Percentiles rank a stretch among this genome's conserved stretches.
These are phyloP conservation scores for Microbotryum violaceum DNA, from an alignment of 1,284 basidiomycete genomes.

Conservation along the genomic window DNA sequence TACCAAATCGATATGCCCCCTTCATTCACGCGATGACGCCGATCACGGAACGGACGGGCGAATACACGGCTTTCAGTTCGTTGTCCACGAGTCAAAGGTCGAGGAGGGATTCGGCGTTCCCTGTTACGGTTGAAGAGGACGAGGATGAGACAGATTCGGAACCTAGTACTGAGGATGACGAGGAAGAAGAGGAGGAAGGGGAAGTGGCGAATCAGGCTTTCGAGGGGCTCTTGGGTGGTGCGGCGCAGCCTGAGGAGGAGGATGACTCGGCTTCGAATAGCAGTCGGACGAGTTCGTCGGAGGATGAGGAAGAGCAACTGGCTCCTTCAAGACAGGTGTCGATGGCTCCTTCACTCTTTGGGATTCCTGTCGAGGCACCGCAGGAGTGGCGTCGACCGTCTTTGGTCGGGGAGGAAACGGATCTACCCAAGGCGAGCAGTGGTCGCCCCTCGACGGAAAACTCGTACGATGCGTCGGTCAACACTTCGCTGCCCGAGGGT, in stretches of 20 bases:
- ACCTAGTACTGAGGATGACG: constrained; percentile 33
- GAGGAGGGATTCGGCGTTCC: constrained; percentile 18
- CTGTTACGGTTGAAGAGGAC: constrained; percentile 15
- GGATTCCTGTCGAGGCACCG: too few relatives aligned
- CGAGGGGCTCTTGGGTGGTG: constrained; percentile 4
- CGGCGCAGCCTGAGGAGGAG: constrained; percentile 9
- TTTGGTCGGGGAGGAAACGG: neutral
- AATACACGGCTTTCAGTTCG: constrained; percentile 51
- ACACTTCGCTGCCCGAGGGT: constrained; percentile 39
- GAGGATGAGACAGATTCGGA: constrained; percentile 43
- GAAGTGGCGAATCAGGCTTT: constrained; percentile 19
- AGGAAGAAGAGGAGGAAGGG: constrained; percentile 20
- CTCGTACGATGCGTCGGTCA: constrained; percentile 19
- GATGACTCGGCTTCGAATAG: constrained; percentile 5
- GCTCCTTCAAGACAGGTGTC: neutral
- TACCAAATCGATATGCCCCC: constrained; percentile 26
- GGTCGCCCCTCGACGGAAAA: constrained; percentile 1
- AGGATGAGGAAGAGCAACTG: constrained; percentile 11
- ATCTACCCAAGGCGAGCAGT: constrained; percentile 5
- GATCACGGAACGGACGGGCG: constrained; percentile 83
- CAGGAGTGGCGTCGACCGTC: too few relatives aligned
- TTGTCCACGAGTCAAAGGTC: constrained; percentile 13
- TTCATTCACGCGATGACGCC: constrained; percentile 72
- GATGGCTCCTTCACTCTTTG: neutral
- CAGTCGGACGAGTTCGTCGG: constrained; percentile 2